Evolutionary conservation across 768 basidiomycete species (phyloP), one percentile per base, ranked within the genome.

Genomic region (Cubamyces sp.): DNA sequence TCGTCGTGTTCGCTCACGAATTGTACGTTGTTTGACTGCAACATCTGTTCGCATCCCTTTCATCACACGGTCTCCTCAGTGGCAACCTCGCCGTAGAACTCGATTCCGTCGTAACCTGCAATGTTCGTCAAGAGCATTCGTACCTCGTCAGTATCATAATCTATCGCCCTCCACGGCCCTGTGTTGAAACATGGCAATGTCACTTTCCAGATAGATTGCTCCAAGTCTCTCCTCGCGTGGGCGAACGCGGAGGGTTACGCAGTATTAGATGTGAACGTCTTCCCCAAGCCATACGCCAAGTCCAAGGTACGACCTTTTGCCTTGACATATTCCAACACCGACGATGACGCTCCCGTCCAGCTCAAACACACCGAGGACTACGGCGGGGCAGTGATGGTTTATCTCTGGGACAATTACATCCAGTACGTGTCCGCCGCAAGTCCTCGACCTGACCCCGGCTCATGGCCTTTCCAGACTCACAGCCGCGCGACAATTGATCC

Each of bases 341-440:
- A n/a, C 37, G 19, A 47, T 28, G 45, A 47, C 23, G 25, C 48
- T 48, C 30, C 42, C 65, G 64, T 75, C 66, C 73, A 54, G 81
- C 79, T 49, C 79, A 82, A 61, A 26, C 41, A 56, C 21, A 64
- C 68, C 4, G 71, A 73, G 67, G 71, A 73, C 46, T 78, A 80
- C 43, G 81, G 79, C 8, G 80, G 74, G 50, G 85, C 90, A 28
- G 75, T 96, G 23, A 72, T 96, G 60, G 80, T 81, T 3, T 96
- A 98, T 72, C 74, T 98, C 12, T 99, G 97, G 97, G 96, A 98
- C 74, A 96, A 98, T 69, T 96, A 95, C 70, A 80, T 98, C 64
- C 87, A 91, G 96, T 97, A 68, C 61, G 91, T 73, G 18, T n/a
- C 21, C 21, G 51, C 8, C 19, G 12, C 41, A 9, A 11, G 42